phyloP scores from a whole-genome alignment of 495 filamentous ascomycete genomes.

The Polyplosphaeria fusca region DNA sequence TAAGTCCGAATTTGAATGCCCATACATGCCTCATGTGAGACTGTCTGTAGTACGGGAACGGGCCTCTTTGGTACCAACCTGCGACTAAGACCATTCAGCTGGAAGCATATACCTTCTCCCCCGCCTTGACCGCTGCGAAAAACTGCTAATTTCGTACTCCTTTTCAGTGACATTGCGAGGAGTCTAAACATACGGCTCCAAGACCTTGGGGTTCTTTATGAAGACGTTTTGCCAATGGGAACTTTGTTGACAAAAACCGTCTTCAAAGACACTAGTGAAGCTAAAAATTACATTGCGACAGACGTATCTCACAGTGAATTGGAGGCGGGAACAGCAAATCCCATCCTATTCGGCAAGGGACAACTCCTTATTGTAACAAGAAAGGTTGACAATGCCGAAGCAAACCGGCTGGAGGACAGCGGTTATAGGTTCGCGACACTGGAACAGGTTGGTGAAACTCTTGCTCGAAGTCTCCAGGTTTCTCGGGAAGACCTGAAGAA shows the following conservation, averaged over 20 bases:
- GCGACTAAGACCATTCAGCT: no score
- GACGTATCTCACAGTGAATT: slow-evolving; percentile 14
- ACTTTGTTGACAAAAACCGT: slow-evolving; percentile 11
- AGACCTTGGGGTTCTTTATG: slow-evolving; percentile 70
- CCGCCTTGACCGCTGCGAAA: no score
- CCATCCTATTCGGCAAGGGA: slow-evolving; percentile 55
- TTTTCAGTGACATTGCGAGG: no score
- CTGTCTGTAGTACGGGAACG: no score
- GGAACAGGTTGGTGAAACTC: slow-evolving; percentile 62
- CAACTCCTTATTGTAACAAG: slow-evolving; percentile 81
- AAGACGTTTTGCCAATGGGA: slow-evolving; percentile 63
- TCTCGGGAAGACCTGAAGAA: slow-evolving; percentile 50
- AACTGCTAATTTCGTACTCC: no score
- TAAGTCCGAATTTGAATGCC: no score
- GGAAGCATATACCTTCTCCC: no score
- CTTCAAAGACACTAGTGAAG: not conserved
- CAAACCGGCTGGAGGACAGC: slow-evolving; percentile 59
- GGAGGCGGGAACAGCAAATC: slow-evolving; percentile 21
- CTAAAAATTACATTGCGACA: slow-evolving; percentile 10
- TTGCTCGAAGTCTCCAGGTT: slow-evolving; percentile 71
- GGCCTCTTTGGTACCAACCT: no score
- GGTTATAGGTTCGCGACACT: slow-evolving; percentile 74
- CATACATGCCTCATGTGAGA: no score
- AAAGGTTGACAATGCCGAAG: slow-evolving; percentile 55
- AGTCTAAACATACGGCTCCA: slow-evolving; percentile 59